Conservation (phyloP, 768 basidiomycete species). For the Rhodotorula diobovata region DNA sequence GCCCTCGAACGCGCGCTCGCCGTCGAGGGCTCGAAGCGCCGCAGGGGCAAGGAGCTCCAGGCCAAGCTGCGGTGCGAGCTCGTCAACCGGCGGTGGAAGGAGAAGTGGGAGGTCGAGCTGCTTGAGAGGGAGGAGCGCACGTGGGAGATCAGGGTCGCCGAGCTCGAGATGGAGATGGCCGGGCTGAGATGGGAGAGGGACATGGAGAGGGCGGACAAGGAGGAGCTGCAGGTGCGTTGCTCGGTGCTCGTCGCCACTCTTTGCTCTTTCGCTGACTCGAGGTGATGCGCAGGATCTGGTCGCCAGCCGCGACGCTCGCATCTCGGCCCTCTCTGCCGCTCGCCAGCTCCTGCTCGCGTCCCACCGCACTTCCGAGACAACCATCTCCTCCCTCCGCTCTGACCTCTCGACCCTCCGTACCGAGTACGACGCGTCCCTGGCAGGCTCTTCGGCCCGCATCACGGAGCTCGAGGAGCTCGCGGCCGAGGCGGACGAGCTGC, state of each 20-base stretch:
- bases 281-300: conserved; percentile 3
- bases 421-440: conserved; percentile 1
- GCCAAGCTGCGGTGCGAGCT: conserved; percentile 31
- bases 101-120: conserved; percentile 37
- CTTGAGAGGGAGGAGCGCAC: conserved; percentile 32
- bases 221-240: conserved; percentile 30
- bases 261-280: neutral
- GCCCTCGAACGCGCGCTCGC: conserved; percentile 3
- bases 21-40: conserved; percentile 15
- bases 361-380: conserved; percentile 10
- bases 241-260: neutral
- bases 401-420: conserved; percentile 6
- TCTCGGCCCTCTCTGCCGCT: conserved; percentile 16
- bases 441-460: neutral
- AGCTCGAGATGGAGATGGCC: conserved; percentile 4
- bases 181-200: neutral
- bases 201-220: conserved; percentile 11
- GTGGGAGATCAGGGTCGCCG: conserved; percentile 22
- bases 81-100: conserved; percentile 30
- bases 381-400: conserved; percentile 16
- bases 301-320: neutral
- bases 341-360: conserved; percentile 28
- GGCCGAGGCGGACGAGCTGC: neutral
- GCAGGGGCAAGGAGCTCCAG: conserved; percentile 27
- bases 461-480: neutral